phyloP scores from a whole-genome alignment of 768 basidiomycete species.

The Sarcodon aspratus region DNA sequence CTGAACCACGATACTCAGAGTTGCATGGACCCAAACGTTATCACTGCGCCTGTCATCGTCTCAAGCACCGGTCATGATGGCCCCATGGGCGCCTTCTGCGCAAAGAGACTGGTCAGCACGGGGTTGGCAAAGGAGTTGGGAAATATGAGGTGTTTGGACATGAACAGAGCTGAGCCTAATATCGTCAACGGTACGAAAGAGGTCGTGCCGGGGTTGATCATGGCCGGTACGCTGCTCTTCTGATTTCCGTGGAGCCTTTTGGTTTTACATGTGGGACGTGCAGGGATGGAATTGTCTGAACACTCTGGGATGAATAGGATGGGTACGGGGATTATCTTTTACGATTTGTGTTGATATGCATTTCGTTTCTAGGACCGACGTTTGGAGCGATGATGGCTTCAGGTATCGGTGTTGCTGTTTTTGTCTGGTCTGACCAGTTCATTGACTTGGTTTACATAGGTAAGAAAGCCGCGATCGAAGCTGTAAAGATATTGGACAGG shows the following conservation, averaged over 20 bases:
- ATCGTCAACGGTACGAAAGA: conserved; percentile 72
- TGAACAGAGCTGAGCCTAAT: conserved; percentile 75
- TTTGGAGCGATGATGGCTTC: conserved; percentile 76
- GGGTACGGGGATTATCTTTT: conserved; percentile 20
- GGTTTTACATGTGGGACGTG: not conserved
- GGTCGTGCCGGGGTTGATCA: conserved; percentile 62
- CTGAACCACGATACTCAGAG: conserved; percentile 67
- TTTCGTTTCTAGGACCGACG: conserved; percentile 34
- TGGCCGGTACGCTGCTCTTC: conserved; percentile 41
- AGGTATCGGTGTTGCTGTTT: conserved; percentile 51
- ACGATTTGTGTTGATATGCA: not conserved
- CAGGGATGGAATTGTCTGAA: conserved; percentile 77
- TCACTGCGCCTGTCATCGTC: conserved; percentile 67
- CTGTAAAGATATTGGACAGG: conserved; percentile 21
- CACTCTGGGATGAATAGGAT: conserved; percentile 72
- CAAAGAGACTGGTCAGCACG: conserved; percentile 66
- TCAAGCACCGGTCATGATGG: conserved; percentile 72
- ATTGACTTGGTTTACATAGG: not conserved
- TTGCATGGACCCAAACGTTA: conserved; percentile 59
- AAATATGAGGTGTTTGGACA: conserved; percentile 73
- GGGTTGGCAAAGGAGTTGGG: conserved; percentile 67
- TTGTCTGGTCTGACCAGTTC: not conserved
- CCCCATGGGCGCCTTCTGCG: conserved; percentile 73
- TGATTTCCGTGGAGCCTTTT: no score
- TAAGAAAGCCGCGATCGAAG: conserved; percentile 24